Percentiles rank a stretch among this genome's conserved stretches.
Conservation (phyloP, 768 basidiomycete species). For the Kwoniella heveanensis region DNA sequence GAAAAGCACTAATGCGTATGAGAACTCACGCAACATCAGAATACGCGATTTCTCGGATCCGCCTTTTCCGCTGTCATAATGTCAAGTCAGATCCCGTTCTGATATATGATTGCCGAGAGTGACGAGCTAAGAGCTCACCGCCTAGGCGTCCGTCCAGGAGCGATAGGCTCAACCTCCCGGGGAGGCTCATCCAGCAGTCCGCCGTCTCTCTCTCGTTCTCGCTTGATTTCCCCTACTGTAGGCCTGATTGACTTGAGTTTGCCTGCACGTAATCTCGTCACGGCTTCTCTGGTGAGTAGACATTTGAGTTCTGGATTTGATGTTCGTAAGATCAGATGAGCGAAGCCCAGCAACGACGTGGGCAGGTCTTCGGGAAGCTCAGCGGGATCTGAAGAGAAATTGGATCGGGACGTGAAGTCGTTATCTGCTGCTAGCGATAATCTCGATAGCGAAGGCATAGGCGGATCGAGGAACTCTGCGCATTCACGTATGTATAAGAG, state of each 20-base stretch:
- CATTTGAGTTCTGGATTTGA: slow-evolving; percentile 69
- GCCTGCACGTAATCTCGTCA: slow-evolving; percentile 70
- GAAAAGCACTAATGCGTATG: no score
- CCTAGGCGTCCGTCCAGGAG: slow-evolving; percentile 65
- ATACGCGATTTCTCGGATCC: slow-evolving; percentile 64
- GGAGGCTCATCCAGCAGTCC: slow-evolving; percentile 62
- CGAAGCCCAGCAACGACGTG: slow-evolving; percentile 74
- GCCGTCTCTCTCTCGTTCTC: slow-evolving; percentile 31
- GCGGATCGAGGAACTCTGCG: slow-evolving; percentile 70
- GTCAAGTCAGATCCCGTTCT: not conserved
- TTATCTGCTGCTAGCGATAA: slow-evolving; percentile 18
- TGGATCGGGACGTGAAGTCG: slow-evolving; percentile 28
- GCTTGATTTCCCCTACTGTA: slow-evolving; percentile 55
- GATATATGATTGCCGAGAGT: no score
- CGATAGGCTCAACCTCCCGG: slow-evolving; percentile 63
- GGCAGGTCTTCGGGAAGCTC: slow-evolving; percentile 56
- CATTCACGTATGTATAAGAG: no score
- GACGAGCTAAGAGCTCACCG: slow-evolving; percentile 22
- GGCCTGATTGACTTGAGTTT: slow-evolving; percentile 68
- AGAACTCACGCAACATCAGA: slow-evolving; percentile 65
- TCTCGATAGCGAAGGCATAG: slow-evolving; percentile 53
- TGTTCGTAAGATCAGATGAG: slow-evolving; percentile 75
- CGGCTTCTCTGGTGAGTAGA: slow-evolving; percentile 65
- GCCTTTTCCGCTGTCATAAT: slow-evolving; percentile 56
- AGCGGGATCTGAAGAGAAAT: slow-evolving; percentile 3